A percentile compares a stretch with the other conserved stretches of the same genome.
Conservation (phyloP, 2,329 filamentous ascomycete species). For the Colletotrichum gigasporum region DNA sequence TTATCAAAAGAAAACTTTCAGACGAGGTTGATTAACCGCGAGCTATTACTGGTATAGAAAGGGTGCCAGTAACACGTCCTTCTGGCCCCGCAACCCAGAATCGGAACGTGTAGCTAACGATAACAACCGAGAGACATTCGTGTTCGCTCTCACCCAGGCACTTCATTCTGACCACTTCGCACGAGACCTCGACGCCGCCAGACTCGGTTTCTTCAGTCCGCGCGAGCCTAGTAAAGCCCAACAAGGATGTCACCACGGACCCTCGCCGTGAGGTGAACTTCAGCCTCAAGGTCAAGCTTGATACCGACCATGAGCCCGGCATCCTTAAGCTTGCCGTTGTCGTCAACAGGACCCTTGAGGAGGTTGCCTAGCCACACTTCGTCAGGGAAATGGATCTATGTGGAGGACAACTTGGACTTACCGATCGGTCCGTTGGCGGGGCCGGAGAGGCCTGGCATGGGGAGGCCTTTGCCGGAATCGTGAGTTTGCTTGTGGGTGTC, state of each 20-base stretch:
- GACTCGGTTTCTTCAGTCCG: background rate
- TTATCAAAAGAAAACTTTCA: no score
- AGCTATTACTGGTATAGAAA: no score
- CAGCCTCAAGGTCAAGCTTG: constrained; percentile 71
- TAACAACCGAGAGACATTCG: no score
- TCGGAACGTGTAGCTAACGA: no score
- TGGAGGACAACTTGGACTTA: constrained; percentile 17
- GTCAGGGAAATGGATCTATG: no score
- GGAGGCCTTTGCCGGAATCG: constrained; percentile 46
- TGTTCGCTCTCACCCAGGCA: no score
- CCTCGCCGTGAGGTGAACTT: constrained; percentile 68
- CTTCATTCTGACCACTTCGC: no score
- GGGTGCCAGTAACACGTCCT: no score
- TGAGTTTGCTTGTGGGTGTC: constrained; percentile 17
- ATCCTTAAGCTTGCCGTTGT: constrained; percentile 65
- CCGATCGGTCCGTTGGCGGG: constrained; percentile 42
- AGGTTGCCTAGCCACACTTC: constrained; percentile 52
- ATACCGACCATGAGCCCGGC: constrained; percentile 68
- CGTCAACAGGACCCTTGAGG: constrained; percentile 66
- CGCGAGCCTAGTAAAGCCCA: constrained; percentile 58
- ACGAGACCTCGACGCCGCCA: no score
- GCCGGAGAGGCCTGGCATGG: constrained; percentile 47
- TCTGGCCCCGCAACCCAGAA: no score
- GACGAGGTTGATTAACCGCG: no score
- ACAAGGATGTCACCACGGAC: constrained; percentile 69